Evolutionary conservation across 192 early-diverging fungal genomes (phyloP).

Genomic region (Coemansia sp.): DNA sequence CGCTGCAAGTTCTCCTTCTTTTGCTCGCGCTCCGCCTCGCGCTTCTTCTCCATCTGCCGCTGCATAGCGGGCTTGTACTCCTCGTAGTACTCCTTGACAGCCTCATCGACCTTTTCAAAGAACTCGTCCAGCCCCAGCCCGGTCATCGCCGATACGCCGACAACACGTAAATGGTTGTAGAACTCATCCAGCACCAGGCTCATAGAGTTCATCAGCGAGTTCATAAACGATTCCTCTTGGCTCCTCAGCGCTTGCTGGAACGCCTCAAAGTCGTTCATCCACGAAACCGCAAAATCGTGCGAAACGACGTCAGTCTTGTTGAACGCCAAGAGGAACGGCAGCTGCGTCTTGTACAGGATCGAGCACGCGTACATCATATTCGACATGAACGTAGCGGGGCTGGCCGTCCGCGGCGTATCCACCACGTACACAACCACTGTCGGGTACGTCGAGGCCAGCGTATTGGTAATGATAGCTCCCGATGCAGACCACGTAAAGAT

Average conservation of each 20-base stretch:
- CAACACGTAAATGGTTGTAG: constrained; percentile 79
- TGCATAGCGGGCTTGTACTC: constrained; percentile 90
- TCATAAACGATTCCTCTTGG: constrained; percentile 92
- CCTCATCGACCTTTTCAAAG: constrained; percentile 80
- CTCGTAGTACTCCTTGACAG: constrained; percentile 79
- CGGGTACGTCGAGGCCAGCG: constrained; percentile 89
- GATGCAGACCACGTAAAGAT: constrained; percentile 99
- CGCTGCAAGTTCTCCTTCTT: constrained; percentile 74
- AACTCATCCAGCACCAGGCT: constrained; percentile 97
- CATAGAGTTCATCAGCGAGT: constrained; percentile 92
- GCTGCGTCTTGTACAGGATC: constrained; percentile 97
- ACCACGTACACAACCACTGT: constrained; percentile 93
- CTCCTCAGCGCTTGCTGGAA: constrained; percentile 84
- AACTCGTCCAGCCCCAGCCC: constrained; percentile 92
- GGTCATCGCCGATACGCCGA: constrained; percentile 90
- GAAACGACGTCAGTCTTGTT: constrained; percentile 95
- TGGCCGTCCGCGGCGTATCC: constrained; percentile 92
- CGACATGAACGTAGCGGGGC: constrained; percentile 96
- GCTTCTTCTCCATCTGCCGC: constrained; percentile 68
- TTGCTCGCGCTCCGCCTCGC: constrained; percentile 61
- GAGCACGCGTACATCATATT: constrained; percentile 99
- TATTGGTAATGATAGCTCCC: constrained; percentile 94
- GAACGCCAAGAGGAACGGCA: constrained; percentile 95
- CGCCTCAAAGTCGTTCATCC: constrained; percentile 97
- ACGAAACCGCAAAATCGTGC: constrained; percentile 88